phyloP scores from a whole-genome alignment of 1,284 basidiomycete species.

The Trichosporon asahii region DNA sequence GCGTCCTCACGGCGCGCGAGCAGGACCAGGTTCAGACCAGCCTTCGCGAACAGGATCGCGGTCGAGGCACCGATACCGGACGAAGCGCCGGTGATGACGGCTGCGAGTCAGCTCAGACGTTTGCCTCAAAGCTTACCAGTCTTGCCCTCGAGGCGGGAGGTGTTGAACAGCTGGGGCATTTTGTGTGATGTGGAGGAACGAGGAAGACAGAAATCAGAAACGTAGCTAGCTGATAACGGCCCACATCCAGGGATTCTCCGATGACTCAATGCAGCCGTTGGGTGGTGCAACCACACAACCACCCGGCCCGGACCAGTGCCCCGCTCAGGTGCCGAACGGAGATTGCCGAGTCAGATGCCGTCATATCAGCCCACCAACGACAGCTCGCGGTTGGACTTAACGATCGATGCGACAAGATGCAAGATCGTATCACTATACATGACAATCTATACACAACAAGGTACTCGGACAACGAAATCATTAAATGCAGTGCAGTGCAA shows the following conservation, averaged over 20 bases:
- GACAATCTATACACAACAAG: slow-evolving; percentile 1
- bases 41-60: slow-evolving; percentile 56
- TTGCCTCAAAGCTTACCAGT: slow-evolving; percentile 15
- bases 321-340: slow-evolving; percentile 1
- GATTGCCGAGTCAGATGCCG: slow-evolving; percentile 1
- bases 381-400: too few relatives aligned
- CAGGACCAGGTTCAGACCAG: slow-evolving; percentile 62
- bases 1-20: slow-evolving; percentile 58
- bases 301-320: neutral
- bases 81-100: slow-evolving; percentile 50
- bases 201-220: neutral
- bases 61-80: slow-evolving; percentile 51
- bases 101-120: slow-evolving; percentile 16
- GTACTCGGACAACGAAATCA: neutral
- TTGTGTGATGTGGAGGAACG: neutral
- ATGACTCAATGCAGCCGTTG: neutral
- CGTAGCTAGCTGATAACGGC: neutral
- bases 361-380: neutral
- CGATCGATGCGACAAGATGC: neutral
- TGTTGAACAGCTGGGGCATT: slow-evolving; percentile 27
- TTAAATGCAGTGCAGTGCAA: neutral
- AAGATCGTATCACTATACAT: neutral
- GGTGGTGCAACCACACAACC: neutral
- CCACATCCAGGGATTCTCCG: neutral
- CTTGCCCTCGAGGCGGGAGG: slow-evolving; percentile 27